Percentiles rank a stretch among this genome's conserved stretches.
Evolutionary conservation across 1,139 yeast genomes (phyloP).

Genomic region (Zygoascus sp.): DNA sequence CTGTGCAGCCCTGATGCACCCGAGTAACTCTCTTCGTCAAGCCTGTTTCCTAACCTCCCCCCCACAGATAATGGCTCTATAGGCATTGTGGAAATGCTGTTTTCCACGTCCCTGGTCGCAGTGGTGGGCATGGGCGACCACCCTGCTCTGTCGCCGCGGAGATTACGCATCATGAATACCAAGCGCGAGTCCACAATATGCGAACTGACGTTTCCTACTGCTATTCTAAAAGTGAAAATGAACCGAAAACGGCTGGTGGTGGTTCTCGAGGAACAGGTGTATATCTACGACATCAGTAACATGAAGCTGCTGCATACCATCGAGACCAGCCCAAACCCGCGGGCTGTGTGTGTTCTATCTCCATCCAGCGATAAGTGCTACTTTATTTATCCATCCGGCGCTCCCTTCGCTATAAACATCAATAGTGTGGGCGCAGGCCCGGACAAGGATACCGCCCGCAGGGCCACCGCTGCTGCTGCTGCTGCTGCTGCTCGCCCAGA

Average conservation of each 20-base stretch:
- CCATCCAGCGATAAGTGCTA: conserved; percentile 59
- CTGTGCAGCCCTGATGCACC: neutral
- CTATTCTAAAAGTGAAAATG: conserved; percentile 72
- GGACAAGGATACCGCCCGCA: conserved; percentile 11
- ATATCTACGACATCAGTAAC: conserved; percentile 79
- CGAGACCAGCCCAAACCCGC: conserved; percentile 69
- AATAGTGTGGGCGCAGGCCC: conserved; percentile 7
- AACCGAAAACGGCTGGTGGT: conserved; percentile 73
- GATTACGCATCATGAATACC: conserved; percentile 76
- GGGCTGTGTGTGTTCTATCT: conserved; percentile 56
- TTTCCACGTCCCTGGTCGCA: conserved; percentile 81
- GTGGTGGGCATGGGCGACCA: conserved; percentile 86
- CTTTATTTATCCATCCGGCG: conserved; percentile 85
- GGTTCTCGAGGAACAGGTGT: conserved; percentile 76
- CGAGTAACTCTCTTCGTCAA: neutral
- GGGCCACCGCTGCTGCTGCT: no score
- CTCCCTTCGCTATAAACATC: conserved; percentile 26
- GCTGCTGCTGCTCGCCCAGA: conserved; percentile 3
- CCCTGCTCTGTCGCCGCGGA: conserved; percentile 71
- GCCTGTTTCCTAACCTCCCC: neutral
- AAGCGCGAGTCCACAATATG: conserved; percentile 66
- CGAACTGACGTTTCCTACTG: conserved; percentile 83
- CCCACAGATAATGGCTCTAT: conserved; percentile 36
- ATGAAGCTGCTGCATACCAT: conserved; percentile 87
- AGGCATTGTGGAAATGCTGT: conserved; percentile 78